Evolutionary conservation across 129 eudicot genomes (phyloP), one percentile per base, ranked within the genome.

Genomic region (Mikania micrantha): DNA sequence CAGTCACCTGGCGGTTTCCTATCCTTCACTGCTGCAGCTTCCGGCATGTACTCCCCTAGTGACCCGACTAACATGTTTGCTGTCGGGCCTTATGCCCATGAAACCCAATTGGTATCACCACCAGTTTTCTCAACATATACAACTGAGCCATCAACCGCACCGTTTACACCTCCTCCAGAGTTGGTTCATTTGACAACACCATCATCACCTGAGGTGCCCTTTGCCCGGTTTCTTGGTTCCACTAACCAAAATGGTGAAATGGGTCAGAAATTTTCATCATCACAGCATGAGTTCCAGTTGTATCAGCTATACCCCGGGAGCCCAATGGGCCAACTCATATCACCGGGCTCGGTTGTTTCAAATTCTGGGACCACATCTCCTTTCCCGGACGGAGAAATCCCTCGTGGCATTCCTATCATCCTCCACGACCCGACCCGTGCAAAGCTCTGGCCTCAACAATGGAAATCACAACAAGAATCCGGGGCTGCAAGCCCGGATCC

Each of bases 171-270:
- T 24, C 99, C 99, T 8, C 97, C 97, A 0, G 99, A 94, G 53
- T 83, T 91, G 16, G 88, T 87, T 68, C 95, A 94, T 60, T 64
- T 94, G 70, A 94, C 99, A 9, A 94, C 95, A 36, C 99, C 99
- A 27, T 94, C 99, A 64, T 94, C 99, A 1, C 99, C 99, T 0
- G 99, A 94, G 83, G 97, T 94, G 15, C 99, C 99, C 5, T 94
- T 94, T 81, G 99, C 97, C 31, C 85, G 88, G 70, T 88, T 94
- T 81, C 95, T 94, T 8, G 97, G 82, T 9, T 93, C 93, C 25
- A 72, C 67, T 74, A 79, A 71, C 79, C 89, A 80, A 70, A 79
- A 63, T 53, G 81, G 77, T 19, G 82, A 64, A 44, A 65, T 71
- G 60, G 78, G 73, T 27, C 84, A 67, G 42, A 82, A 79, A 52